A percentile compares a stretch with the other conserved stretches of the same genome.
Evolutionary conservation across 257 asterid species (phyloP).

Genomic region (Solanum infundibuliforme): DNA sequence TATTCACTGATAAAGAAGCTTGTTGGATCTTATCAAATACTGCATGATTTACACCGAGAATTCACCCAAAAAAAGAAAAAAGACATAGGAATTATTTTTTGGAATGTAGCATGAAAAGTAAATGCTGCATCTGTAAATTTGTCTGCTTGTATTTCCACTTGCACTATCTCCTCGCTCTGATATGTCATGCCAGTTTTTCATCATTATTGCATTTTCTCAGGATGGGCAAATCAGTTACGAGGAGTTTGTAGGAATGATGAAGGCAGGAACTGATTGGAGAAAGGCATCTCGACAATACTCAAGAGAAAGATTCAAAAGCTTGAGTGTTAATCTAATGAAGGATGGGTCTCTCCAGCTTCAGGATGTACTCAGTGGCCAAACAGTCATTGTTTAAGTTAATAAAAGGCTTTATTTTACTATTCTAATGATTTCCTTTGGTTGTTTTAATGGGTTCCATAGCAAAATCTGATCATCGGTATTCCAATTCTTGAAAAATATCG

Average conservation of each 20-base stretch:
- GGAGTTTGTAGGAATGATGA: conserved; percentile 91
- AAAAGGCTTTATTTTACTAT: conserved; percentile 1
- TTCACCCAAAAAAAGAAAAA: not conserved
- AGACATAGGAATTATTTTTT: not conserved
- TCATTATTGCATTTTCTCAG: conserved; percentile 25
- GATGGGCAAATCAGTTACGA: conserved; percentile 71
- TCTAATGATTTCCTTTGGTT: not conserved
- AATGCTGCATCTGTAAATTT: not conserved
- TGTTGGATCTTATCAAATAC: not conserved
- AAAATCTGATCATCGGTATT: not conserved
- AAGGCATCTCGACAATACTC: conserved; percentile 90
- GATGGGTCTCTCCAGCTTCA: conserved; percentile 82
- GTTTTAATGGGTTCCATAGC: not conserved
- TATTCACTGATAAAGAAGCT: not conserved
- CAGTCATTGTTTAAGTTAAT: conserved; percentile 40
- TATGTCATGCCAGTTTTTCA: not conserved
- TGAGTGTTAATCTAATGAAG: conserved; percentile 82
- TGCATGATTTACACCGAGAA: not conserved
- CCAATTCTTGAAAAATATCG: not conserved
- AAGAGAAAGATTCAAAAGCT: conserved; percentile 82
- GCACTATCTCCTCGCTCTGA: not conserved
- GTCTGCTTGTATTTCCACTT: not conserved
- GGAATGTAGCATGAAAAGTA: not conserved
- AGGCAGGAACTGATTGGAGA: conserved; percentile 90
- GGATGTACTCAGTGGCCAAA: conserved; percentile 68